Evolutionary conservation across 768 basidiomycete genomes (phyloP).

Genomic region (Porpolomopsis calyptriformis): DNA sequence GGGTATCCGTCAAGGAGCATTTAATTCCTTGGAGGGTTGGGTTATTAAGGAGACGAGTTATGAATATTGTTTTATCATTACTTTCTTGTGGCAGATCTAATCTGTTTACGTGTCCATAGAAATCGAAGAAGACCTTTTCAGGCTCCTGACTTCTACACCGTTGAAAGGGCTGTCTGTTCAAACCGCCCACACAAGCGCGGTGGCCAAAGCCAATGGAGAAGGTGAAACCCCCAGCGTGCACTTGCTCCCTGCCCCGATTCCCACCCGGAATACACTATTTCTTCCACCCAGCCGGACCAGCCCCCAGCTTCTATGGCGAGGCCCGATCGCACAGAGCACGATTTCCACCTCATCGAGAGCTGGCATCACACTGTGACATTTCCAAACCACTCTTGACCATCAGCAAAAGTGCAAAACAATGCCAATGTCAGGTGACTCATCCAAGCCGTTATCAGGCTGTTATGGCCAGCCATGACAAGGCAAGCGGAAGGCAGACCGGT

Average conservation of each 20-base stretch:
- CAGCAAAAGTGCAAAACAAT: no score
- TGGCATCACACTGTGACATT: neutral
- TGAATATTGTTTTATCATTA: conserved; percentile 39
- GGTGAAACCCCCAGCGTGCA: conserved; percentile 24
- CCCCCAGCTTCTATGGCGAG: conserved; percentile 17
- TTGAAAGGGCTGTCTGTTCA: conserved; percentile 13
- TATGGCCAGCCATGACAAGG: no score
- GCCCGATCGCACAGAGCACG: conserved; percentile 38
- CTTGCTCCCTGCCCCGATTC: conserved; percentile 33
- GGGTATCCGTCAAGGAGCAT: conserved; percentile 64
- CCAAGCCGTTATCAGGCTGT: no score
- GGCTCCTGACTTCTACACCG: conserved; percentile 25
- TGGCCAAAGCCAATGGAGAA: conserved; percentile 29
- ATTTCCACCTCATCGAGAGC: conserved; percentile 9
- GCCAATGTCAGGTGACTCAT: no score
- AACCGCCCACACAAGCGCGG: conserved; percentile 16
- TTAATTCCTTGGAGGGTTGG: conserved; percentile 78
- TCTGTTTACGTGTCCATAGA: conserved; percentile 31
- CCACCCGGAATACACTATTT: conserved; percentile 23
- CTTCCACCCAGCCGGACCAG: conserved; percentile 2
- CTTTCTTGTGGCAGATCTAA: neutral
- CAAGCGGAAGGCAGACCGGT: no score
- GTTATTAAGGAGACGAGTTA: conserved; percentile 80
- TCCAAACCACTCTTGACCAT: no score
- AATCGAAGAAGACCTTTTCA: conserved; percentile 72